Percentiles rank a stretch among this genome's conserved stretches.
phyloP scores from a whole-genome alignment of 2,329 filamentous ascomycete species.

The Trichoderma lentiforme region DNA sequence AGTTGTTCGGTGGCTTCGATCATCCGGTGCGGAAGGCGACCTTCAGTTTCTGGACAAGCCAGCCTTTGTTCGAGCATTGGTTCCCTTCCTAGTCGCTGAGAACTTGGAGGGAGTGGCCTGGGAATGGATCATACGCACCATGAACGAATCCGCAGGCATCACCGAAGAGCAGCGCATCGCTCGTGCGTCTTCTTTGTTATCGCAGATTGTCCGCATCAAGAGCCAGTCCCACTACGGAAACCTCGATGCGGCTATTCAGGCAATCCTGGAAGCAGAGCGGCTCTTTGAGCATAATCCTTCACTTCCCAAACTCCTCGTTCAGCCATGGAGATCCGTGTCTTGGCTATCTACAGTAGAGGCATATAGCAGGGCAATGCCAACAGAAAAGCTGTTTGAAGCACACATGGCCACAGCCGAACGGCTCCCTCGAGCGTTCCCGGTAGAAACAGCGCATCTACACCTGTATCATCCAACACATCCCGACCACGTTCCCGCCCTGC shows the following conservation, averaged over 20 bases:
- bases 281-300: conserved; percentile 37
- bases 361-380: conserved; percentile 43
- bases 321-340: conserved; percentile 47
- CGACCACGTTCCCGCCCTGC: conserved; percentile 44
- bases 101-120: conserved; percentile 49
- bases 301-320: conserved; percentile 37
- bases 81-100: conserved; percentile 52
- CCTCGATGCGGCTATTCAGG: conserved; percentile 49
- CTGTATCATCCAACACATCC: conserved; percentile 54
- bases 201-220: conserved; percentile 42
- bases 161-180: conserved; percentile 25
- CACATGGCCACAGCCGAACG: conserved; percentile 48
- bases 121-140: conserved; percentile 49
- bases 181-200: conserved; percentile 35
- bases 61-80: conserved; percentile 39
- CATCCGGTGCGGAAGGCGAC: conserved; percentile 46
- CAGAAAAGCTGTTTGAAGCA: conserved; percentile 48
- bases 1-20: conserved; percentile 53
- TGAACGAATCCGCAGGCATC: conserved; percentile 28
- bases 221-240: conserved; percentile 39
- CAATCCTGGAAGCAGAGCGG: conserved; percentile 45
- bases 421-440: conserved; percentile 34
- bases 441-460: conserved; percentile 53
- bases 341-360: conserved; percentile 52
- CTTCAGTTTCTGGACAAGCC: conserved; percentile 44